Percentiles rank a stretch among this genome's conserved stretches.
Evolutionary conservation across 2,329 filamentous ascomycete species (phyloP).

Genomic region (Rhynchosporium secalis): DNA sequence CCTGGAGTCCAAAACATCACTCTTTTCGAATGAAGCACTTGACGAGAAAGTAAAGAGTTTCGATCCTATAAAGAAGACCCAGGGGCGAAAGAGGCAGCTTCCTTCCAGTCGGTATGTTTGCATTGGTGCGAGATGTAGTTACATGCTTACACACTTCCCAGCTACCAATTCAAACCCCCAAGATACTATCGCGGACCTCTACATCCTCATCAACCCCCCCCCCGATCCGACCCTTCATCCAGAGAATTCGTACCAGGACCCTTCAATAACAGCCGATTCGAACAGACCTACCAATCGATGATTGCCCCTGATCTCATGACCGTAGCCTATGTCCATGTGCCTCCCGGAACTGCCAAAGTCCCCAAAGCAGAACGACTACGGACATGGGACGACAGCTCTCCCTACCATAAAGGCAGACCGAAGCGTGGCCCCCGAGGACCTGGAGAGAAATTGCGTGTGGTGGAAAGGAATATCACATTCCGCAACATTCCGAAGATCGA

Average conservation of each 20-base stretch:
- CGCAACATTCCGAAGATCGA: slow-evolving; percentile 81
- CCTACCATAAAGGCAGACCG: slow-evolving; percentile 90
- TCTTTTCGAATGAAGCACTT: slow-evolving; percentile 41
- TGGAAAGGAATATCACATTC: slow-evolving; percentile 76
- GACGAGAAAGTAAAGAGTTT: slow-evolving; percentile 44
- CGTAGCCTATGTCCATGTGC: slow-evolving; percentile 81
- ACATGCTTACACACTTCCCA: slow-evolving; percentile 41
- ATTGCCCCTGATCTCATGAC: slow-evolving; percentile 86
- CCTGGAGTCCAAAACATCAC: slow-evolving; percentile 49
- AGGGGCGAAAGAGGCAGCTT: slow-evolving; percentile 42
- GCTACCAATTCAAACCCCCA: slow-evolving; percentile 93
- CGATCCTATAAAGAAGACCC: slow-evolving; percentile 50
- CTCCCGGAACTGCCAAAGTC: slow-evolving; percentile 67
- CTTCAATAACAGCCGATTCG: slow-evolving; percentile 82
- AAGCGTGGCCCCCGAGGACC: slow-evolving; percentile 78
- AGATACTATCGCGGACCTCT: slow-evolving; percentile 93
- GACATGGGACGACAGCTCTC: slow-evolving; percentile 84
- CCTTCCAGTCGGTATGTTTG: slow-evolving; percentile 43
- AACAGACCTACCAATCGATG: slow-evolving; percentile 87
- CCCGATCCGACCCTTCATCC: slow-evolving; percentile 80
- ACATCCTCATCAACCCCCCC: slow-evolving; percentile 89
- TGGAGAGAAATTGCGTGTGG: slow-evolving; percentile 65
- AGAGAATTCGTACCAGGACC: slow-evolving; percentile 88
- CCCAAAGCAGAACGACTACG: slow-evolving; percentile 68
- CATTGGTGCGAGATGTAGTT: background rate